phyloP scores from a whole-genome alignment of 345 rosid genomes.

The Draba incana region DNA sequence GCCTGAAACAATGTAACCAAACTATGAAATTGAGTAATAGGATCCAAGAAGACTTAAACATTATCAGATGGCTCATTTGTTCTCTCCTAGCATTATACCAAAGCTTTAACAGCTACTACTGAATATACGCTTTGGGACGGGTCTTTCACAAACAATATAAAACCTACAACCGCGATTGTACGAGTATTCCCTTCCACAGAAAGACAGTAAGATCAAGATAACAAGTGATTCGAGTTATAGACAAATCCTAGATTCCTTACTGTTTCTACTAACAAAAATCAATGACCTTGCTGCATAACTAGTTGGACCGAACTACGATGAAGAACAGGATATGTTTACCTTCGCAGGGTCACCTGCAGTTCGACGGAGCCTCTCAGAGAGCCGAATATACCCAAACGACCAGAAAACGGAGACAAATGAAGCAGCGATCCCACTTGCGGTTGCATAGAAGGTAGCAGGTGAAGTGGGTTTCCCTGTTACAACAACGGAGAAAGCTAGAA shows the following conservation, averaged over 20 bases:
- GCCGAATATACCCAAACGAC: constrained; percentile 93
- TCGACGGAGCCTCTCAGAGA: constrained; percentile 80
- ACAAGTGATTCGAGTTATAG: neutral
- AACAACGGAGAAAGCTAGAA: constrained; percentile 81
- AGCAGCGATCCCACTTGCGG: constrained; percentile 89
- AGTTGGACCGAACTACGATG: neutral
- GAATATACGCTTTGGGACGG: neutral
- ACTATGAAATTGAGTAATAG: neutral
- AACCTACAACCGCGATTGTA: neutral
- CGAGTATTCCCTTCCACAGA: neutral
- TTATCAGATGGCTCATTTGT: neutral
- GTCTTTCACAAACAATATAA: neutral
- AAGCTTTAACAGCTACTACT: constrained; percentile 8
- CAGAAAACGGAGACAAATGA: constrained; percentile 88
- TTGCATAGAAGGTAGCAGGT: constrained; percentile 83
- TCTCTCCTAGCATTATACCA: neutral
- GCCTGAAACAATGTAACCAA: constrained; percentile 53
- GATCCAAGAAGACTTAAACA: neutral
- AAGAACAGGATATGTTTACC: constrained; percentile 44
- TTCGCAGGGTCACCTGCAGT: constrained; percentile 85
- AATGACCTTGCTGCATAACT: neutral
- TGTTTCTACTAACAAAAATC: neutral
- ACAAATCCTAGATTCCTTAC: neutral
- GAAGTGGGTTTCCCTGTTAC: constrained; percentile 82
- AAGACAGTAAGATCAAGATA: neutral